Conservation (phyloP, 164 flowering plant species). For the Macadamia integrifolia region DNA sequence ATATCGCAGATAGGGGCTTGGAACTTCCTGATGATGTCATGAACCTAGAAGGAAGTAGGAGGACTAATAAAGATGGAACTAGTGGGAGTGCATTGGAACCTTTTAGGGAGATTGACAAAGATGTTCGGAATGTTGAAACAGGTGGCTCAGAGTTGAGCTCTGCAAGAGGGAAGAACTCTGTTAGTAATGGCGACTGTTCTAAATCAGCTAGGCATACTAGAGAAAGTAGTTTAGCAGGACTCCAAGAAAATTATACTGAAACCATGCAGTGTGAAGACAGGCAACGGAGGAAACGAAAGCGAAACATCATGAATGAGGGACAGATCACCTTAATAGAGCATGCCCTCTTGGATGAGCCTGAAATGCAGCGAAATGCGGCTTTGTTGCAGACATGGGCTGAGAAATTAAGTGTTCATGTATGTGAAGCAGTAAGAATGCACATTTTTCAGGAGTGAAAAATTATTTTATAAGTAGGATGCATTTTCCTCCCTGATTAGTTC, state of each 20-base stretch:
- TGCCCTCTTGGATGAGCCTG: conserved; percentile 85
- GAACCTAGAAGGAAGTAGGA: conserved; percentile 19
- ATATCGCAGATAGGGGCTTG: conserved; percentile 10
- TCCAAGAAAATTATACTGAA: conserved; percentile 44
- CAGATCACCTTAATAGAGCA: conserved; percentile 66
- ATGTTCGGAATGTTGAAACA: conserved; percentile 46
- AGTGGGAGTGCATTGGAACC: conserved; percentile 22
- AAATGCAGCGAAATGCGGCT: conserved; percentile 79
- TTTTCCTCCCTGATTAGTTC: conserved; percentile 12
- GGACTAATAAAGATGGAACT: conserved; percentile 22
- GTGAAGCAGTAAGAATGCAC: conserved; percentile 16
- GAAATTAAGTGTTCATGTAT: conserved; percentile 67
- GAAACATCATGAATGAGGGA: conserved; percentile 81
- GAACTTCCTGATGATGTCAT: conserved; percentile 24
- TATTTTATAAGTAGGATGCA: not conserved
- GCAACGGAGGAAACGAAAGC: conserved; percentile 70
- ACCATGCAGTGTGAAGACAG: conserved; percentile 45
- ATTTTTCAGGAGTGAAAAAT: conserved; percentile 2
- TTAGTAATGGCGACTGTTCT: conserved; percentile 27
- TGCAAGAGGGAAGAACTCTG: conserved; percentile 37
- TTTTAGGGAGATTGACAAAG: conserved; percentile 43
- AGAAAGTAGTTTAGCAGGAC: conserved; percentile 32
- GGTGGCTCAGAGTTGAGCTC: conserved; percentile 72
- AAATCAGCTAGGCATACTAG: conserved; percentile 24
- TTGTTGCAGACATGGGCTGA: conserved; percentile 73